Percentiles rank a stretch among this genome's conserved stretches.
These are phyloP conservation scores for Omphalea diandra DNA, from an alignment of 441 rosid species.

Conservation along the genomic window DNA sequence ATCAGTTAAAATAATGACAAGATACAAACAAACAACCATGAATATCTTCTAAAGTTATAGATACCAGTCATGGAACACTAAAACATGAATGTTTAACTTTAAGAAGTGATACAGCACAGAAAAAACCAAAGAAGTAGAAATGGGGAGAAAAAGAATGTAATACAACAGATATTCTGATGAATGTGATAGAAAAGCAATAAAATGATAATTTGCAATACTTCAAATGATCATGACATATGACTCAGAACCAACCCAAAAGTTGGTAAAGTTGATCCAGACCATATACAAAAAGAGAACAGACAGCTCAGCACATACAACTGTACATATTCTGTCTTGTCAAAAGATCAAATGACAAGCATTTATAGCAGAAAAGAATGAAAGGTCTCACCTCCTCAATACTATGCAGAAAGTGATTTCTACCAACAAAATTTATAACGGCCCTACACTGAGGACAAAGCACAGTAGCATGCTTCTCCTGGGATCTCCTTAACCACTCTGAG, in stretches of 20 bases:
- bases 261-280: not conserved
- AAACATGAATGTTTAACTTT: not conserved
- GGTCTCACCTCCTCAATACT: conserved; percentile 71
- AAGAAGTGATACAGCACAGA: not conserved
- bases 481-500: conserved; percentile 93
- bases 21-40: not conserved
- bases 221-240: not conserved
- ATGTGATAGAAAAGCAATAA: conserved; percentile 8
- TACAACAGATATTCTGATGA: not conserved
- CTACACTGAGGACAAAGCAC: conserved; percentile 97
- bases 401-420: conserved; percentile 81
- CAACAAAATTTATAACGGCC: conserved; percentile 77
- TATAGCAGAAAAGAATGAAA: not conserved
- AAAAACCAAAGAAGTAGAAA: not conserved
- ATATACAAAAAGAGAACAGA: not conserved
- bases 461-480: conserved; percentile 56
- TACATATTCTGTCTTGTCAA: not conserved
- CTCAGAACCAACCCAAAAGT: conserved; percentile 1
- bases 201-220: not conserved
- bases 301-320: not conserved
- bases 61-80: not conserved
- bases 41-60: not conserved
- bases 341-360: not conserved
- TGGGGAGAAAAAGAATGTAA: not conserved
- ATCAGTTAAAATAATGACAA: not conserved